Evolutionary conservation across 2,329 filamentous ascomycete genomes (phyloP).

Genomic region (Cryphonectria nitschkei): DNA sequence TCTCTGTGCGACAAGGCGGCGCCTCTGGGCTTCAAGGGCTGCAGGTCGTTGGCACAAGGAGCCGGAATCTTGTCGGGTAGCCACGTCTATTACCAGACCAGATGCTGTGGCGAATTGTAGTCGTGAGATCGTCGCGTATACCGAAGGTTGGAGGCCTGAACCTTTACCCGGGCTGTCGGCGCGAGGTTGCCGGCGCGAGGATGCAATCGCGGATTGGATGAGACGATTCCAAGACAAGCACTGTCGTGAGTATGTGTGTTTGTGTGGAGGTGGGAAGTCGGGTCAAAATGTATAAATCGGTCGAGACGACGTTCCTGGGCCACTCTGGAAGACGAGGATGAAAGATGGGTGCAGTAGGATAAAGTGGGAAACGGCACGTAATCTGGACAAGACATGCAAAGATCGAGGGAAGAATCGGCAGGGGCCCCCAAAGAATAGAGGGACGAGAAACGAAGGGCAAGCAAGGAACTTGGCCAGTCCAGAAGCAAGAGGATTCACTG

Average conservation of each 20-base stretch:
- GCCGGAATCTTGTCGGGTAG: slow-evolving; percentile 4
- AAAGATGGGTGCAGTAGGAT: neutral
- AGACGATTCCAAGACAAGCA: neutral
- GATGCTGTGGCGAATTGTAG: slow-evolving; percentile 1
- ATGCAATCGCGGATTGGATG: neutral
- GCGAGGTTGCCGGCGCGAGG: neutral
- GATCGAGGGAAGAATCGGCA: slow-evolving; percentile 11
- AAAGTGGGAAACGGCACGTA: neutral
- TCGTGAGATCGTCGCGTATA: neutral
- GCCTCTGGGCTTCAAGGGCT: neutral
- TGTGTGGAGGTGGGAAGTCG: neutral
- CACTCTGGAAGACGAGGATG: neutral
- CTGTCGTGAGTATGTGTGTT: neutral
- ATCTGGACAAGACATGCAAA: neutral
- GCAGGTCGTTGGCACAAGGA: slow-evolving; percentile 7
- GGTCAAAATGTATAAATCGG: neutral
- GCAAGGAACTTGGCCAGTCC: slow-evolving; percentile 11
- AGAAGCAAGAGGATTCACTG: neutral
- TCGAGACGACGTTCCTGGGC: neutral
- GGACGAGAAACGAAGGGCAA: slow-evolving; percentile 2
- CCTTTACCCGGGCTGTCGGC: slow-evolving; percentile 1
- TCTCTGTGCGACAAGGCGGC: slow-evolving; percentile 8
- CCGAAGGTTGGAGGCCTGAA: neutral
- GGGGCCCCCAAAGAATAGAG: slow-evolving; percentile 5
- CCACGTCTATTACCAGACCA: neutral